Evolutionary conservation across 768 basidiomycete genomes (phyloP), one percentile per base, ranked within the genome.

Genomic region (Leucogyrophana mollusca): DNA sequence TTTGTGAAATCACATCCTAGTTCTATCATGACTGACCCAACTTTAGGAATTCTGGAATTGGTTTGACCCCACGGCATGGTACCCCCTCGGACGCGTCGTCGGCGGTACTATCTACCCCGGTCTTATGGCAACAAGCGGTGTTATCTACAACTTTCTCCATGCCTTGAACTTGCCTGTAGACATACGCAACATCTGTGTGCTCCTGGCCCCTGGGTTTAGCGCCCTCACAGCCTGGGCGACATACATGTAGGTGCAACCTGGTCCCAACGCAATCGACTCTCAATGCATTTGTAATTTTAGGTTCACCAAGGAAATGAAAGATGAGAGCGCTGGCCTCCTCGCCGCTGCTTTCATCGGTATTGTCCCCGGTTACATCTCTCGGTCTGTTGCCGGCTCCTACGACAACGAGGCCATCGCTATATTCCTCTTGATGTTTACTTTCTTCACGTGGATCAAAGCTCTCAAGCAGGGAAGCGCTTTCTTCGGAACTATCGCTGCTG

Each of bases 41-140:
- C 11, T 45, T 13, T 52, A 96, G 93, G 95, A 90, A 83, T 98
- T 99, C 72, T 99, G 96, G 96, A 99, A 99, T 62, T 99, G 96
- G 96, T 99, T 99, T 64, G 96, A 99, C 69, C 94, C 94, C 17
- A 96, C 95, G 3, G 95, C 95, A 56, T 99, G 96, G 96, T 98
- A 99, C 59, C 96, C 96, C 9, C 83, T 99, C 0, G 96, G 96
- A 36, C 92, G 96, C 58, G 94, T 96, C 40, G 96, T 98, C 35
- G 96, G 96, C 43, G 95, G 95, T 41, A 99, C 96, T 11, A 90
- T 99, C 58, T 99, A 97, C 63, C 96, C 96, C 14, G 96, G 96
- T 51, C 73, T 98, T 32, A 99, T 98, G 96, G 92, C 90, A 21
- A 99, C 96, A 18, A 92, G 92, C 55, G 96, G 95, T 43, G 83